Conservation (phyloP, 2,329 filamentous ascomycete species). For the Aspergillus fructus region DNA sequence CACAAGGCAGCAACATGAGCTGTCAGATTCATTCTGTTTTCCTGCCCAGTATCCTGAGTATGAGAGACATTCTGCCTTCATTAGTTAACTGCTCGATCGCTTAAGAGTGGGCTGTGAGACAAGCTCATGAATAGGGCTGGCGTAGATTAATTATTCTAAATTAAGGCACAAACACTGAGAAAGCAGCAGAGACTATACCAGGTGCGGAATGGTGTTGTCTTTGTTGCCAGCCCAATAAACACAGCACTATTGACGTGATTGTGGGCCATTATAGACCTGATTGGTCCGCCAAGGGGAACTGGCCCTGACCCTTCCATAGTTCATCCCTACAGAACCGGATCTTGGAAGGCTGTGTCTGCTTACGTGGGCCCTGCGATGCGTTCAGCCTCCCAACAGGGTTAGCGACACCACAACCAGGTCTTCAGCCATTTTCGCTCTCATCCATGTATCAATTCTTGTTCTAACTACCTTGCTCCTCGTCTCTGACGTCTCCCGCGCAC, state of each 20-base stretch:
- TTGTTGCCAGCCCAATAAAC: no score
- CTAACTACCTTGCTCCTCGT: not conserved
- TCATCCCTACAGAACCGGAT: not conserved
- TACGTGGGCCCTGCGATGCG: slow-evolving; percentile 1
- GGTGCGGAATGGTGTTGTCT: no score
- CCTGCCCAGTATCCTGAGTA: no score
- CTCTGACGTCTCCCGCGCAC: not conserved
- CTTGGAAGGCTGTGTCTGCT: not conserved
- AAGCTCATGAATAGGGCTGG: no score
- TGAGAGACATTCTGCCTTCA: no score
- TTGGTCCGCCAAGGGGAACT: not conserved
- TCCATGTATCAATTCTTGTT: slow-evolving; percentile 7
- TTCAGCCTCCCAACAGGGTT: not conserved
- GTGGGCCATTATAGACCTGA: not conserved
- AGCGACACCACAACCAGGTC: slow-evolving; percentile 1
- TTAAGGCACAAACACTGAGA: no score
- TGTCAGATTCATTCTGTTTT: no score
- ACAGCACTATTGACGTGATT: not conserved
- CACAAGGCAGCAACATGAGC: no score
- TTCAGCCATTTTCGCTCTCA: not conserved
- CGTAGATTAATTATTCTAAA: no score
- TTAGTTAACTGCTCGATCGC: no score
- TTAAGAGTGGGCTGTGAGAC: no score
- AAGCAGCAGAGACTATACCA: no score
- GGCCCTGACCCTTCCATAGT: not conserved